Evolutionary conservation across 2,329 filamentous ascomycete species (phyloP).

Genomic region (Arthroderma sp.): DNA sequence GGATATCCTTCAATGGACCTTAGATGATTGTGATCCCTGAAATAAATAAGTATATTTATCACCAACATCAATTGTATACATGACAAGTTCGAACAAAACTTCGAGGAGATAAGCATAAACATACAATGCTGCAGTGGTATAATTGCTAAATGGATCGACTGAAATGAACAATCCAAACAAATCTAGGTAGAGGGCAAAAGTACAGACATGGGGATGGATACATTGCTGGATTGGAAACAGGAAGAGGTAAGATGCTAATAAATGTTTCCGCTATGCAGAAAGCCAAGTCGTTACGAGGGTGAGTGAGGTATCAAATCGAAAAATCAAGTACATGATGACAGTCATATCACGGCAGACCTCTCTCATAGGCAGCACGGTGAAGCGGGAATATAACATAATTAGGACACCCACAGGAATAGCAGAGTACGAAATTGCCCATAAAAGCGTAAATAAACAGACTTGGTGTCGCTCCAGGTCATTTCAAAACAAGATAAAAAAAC

Average conservation of each 20-base stretch:
- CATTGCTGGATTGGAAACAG: neutral
- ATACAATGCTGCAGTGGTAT: neutral
- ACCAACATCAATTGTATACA: neutral
- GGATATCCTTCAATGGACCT: too few species aligned
- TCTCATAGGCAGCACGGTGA: neutral
- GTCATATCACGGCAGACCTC: neutral
- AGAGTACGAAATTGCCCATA: neutral
- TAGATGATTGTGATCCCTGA: neutral
- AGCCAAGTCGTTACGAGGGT: neutral
- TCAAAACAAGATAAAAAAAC: neutral
- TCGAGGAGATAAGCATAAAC: neutral
- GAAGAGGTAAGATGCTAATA: neutral
- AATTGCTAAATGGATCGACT: neutral
- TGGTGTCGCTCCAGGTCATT: neutral
- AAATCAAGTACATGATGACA: neutral
- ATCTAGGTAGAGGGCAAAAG: neutral
- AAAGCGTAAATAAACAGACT: neutral
- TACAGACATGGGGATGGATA: neutral
- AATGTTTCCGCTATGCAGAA: conserved; percentile 4
- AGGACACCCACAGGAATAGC: neutral
- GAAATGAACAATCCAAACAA: neutral
- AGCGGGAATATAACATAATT: neutral
- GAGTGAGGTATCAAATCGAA: conserved; percentile 1
- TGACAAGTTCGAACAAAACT: neutral
- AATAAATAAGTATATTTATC: neutral